A percentile compares a stretch with the other conserved stretches of the same genome.
Conservation (phyloP, 371 early-diverging fungal species). For the Neoconidiobolus thromboides region DNA sequence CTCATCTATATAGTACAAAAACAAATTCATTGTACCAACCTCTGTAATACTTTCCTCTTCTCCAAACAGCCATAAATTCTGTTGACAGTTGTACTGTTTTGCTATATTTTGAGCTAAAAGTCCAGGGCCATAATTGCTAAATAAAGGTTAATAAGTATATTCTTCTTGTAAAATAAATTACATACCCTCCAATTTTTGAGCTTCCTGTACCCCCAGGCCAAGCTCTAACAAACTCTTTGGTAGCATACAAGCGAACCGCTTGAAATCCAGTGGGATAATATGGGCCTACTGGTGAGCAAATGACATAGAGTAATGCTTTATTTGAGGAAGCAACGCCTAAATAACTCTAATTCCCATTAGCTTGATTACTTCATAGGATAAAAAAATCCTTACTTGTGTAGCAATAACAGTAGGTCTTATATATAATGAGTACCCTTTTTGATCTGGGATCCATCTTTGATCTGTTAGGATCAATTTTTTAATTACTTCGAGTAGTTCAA, state of each 20-base stretch:
- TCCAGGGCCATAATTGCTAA: conserved; percentile 50
- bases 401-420: conserved; percentile 90
- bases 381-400: conserved; percentile 46
- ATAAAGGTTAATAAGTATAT: neutral
- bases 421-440: conserved; percentile 86
- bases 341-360: neutral
- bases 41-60: conserved; percentile 70
- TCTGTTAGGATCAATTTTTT: conserved; percentile 67
- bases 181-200: conserved; percentile 68
- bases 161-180: neutral
- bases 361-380: neutral
- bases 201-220: conserved; percentile 95
- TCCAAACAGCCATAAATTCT: conserved; percentile 90
- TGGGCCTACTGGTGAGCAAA: conserved; percentile 90
- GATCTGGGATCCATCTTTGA: conserved; percentile 69
- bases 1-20: conserved; percentile 62
- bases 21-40: conserved; percentile 94
- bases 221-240: conserved; percentile 72
- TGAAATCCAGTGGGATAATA: conserved; percentile 88
- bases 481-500: conserved; percentile 66
- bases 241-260: conserved; percentile 73
- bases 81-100: conserved; percentile 66
- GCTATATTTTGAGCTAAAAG: conserved; percentile 75
- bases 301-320: conserved; percentile 67
- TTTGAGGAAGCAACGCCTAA: conserved; percentile 52